Evolutionary conservation across 768 basidiomycete species (phyloP).

Genomic region (Boletales sp.): DNA sequence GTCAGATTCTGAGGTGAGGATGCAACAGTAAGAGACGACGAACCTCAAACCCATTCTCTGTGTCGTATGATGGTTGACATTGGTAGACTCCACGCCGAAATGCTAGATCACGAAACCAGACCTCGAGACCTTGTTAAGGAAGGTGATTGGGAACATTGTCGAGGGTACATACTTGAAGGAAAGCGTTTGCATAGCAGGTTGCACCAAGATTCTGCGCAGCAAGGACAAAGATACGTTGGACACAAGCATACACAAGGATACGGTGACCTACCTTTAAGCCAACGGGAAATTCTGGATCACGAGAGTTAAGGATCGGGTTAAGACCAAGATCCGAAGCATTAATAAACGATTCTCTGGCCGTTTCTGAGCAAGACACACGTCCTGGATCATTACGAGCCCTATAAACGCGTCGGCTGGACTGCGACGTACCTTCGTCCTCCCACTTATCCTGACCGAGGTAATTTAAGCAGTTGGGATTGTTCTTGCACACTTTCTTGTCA

Average conservation of each 20-base stretch:
- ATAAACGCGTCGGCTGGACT: slow-evolving; percentile 10
- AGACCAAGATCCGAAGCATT: slow-evolving; percentile 49
- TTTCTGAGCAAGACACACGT: slow-evolving; percentile 36
- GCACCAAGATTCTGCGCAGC: slow-evolving; percentile 82
- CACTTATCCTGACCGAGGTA: slow-evolving; percentile 82
- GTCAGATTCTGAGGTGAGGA: neutral
- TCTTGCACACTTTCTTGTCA: slow-evolving; percentile 60
- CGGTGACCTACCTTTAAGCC: slow-evolving; percentile 62
- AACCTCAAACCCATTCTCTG: slow-evolving; percentile 43
- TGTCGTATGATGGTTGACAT: slow-evolving; percentile 58
- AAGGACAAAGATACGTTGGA: slow-evolving; percentile 2
- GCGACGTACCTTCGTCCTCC: slow-evolving; percentile 61
- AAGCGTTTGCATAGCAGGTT: slow-evolving; percentile 96
- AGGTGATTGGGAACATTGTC: neutral
- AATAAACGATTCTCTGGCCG: slow-evolving; percentile 47
- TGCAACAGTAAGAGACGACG: slow-evolving; percentile 6
- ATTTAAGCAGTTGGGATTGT: slow-evolving; percentile 84
- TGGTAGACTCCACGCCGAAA: slow-evolving; percentile 84
- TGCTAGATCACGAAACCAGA: slow-evolving; percentile 85
- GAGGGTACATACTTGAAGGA: slow-evolving; percentile 63
- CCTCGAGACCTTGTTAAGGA: slow-evolving; percentile 40
- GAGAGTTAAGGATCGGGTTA: slow-evolving; percentile 49
- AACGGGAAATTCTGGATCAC: slow-evolving; percentile 59
- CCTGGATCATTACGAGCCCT: neutral
- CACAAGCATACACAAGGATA: neutral